phyloP scores from a whole-genome alignment of 805 yeast genomes.

The Ogataea thermomethanolica region DNA sequence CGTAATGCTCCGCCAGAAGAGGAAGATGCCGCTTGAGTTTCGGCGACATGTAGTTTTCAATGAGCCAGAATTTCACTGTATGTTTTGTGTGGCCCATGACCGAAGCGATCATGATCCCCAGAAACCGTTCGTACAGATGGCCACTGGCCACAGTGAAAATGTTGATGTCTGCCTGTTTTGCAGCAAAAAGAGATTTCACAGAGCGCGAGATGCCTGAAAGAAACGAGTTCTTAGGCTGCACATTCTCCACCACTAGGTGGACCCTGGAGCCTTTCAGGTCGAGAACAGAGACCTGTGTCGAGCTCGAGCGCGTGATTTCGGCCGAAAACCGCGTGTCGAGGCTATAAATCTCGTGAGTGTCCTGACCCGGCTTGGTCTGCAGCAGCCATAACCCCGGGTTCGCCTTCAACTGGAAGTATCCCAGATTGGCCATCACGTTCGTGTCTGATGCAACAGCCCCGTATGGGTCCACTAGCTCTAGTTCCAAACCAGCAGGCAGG shows the following conservation, averaged over 20 bases:
- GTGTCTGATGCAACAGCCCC: slow-evolving; percentile 46
- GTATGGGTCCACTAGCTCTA: slow-evolving; percentile 35
- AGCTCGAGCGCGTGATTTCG: background rate
- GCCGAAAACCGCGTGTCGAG: slow-evolving; percentile 1
- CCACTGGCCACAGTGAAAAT: slow-evolving; percentile 84
- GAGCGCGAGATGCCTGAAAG: background rate
- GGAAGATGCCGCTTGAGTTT: slow-evolving; percentile 62
- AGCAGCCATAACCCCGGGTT: slow-evolving; percentile 69
- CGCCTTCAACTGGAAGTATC: slow-evolving; percentile 77
- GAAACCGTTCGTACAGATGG: slow-evolving; percentile 67
- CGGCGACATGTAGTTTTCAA: slow-evolving; percentile 78
- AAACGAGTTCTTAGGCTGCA: background rate
- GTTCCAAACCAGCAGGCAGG: slow-evolving; percentile 50
- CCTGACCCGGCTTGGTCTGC: slow-evolving; percentile 39
- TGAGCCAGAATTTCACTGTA: slow-evolving; percentile 78
- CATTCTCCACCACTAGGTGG: slow-evolving; percentile 41
- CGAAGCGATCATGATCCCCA: slow-evolving; percentile 77
- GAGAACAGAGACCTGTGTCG: slow-evolving; percentile 1
- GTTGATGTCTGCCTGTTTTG: slow-evolving; percentile 59
- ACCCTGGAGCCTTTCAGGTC: slow-evolving; percentile 39
- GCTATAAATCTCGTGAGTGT: background rate
- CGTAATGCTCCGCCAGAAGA: slow-evolving; percentile 49
- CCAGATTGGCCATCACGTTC: slow-evolving; percentile 71
- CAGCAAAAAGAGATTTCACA: slow-evolving; percentile 1
- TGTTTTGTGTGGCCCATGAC: slow-evolving; percentile 63